Evolutionary conservation across 306 rosid species (phyloP).

Genomic region (Prunus armeniaca): DNA sequence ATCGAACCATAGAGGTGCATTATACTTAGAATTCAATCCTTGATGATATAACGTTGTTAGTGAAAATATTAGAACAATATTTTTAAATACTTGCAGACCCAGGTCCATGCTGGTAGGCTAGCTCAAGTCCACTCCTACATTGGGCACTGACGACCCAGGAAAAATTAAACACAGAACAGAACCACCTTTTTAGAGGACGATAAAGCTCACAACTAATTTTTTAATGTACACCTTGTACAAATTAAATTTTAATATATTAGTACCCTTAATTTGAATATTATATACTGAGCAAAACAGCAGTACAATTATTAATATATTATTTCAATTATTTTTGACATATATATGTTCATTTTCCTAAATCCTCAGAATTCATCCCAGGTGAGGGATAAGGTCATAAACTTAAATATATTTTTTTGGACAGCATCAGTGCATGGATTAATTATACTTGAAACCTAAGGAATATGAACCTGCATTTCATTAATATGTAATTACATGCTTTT

Average conservation of each 20-base stretch:
- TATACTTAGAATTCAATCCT: no score
- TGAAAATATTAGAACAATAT: not conserved
- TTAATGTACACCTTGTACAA: not conserved
- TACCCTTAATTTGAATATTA: not conserved
- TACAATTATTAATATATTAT: not conserved
- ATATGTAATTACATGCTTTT: not conserved
- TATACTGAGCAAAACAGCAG: not conserved
- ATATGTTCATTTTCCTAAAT: not conserved
- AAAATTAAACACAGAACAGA: not conserved
- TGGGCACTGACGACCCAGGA: not conserved
- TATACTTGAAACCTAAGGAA: conserved; percentile 27
- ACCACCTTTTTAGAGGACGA: not conserved
- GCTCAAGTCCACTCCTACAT: not conserved
- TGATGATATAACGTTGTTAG: no score
- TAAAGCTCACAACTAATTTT: not conserved
- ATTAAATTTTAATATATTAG: not conserved
- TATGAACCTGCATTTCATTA: not conserved
- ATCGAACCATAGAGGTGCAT: no score
- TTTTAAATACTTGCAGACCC: not conserved
- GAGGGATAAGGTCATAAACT: not conserved
- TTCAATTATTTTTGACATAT: not conserved
- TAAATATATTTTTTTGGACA: not conserved
- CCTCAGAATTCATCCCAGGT: not conserved
- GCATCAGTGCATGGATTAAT: conserved; percentile 16
- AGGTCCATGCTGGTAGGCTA: not conserved